These are phyloP conservation scores for Amanita polypyramis DNA, from an alignment of 768 basidiomycete genomes.

Conservation along the genomic window DNA sequence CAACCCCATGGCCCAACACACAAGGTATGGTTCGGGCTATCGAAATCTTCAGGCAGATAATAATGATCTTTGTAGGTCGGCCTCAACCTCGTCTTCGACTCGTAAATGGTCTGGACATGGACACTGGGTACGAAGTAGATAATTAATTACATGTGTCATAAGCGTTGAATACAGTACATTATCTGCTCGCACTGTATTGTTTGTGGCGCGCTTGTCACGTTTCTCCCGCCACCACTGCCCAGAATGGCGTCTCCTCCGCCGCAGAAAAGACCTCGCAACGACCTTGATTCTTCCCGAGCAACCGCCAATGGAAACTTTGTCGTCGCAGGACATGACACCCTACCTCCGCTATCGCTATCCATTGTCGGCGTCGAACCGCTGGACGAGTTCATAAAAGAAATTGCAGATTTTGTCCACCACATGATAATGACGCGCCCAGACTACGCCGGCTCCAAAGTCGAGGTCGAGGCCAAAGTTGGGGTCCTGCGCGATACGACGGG, in stretches of 20 bases:
- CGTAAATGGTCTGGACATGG: constrained; percentile 29
- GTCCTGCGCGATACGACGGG: constrained; percentile 50
- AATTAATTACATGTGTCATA: constrained; percentile 6
- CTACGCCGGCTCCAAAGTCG: constrained; percentile 44
- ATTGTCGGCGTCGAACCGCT: constrained; percentile 85
- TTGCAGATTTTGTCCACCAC: constrained; percentile 82
- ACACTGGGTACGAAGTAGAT: constrained; percentile 3
- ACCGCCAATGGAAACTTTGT: background rate
- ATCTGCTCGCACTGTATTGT: background rate
- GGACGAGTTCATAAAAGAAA: constrained; percentile 87
- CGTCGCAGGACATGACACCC: constrained; percentile 3
- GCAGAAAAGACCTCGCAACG: background rate
- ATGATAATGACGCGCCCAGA: constrained; percentile 50
- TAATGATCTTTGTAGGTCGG: constrained; percentile 40
- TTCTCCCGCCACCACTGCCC: background rate
- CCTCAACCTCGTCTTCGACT: constrained; percentile 65
- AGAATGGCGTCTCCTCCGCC: constrained; percentile 1
- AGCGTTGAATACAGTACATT: background rate
- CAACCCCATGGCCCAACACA: constrained; percentile 57
- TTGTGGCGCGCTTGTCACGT: background rate
- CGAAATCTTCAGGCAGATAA: background rate
- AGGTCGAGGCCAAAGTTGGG: constrained; percentile 90
- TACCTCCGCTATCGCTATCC: constrained; percentile 64
- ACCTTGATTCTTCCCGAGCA: background rate
- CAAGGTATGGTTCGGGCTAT: constrained; percentile 41